Base-by-base conservation (phyloP, 1,284 basidiomycete species). In the Papiliotrema laurentii region DNA sequence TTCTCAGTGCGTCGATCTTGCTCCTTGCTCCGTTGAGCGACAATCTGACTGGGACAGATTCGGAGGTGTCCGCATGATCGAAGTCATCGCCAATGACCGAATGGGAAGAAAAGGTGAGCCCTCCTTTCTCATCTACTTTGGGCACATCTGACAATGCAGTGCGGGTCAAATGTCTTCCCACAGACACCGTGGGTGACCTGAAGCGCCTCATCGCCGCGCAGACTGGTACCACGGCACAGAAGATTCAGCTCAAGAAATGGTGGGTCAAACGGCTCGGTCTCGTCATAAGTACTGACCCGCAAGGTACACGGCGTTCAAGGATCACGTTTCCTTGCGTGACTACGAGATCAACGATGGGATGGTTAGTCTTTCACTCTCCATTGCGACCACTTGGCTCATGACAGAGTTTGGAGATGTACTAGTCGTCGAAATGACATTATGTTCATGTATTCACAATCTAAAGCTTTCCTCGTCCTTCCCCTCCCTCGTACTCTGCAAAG, bases 161-260 rank as follows among this genome's bases (percentile, higher is more conserved):
- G 45, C 86, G 88, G 57, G 88, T 94, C 64, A 94, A 96, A 75
- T 90, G 87, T 76, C 86, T 87, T 63, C 84, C 90, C 4, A 86
- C 97, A 14, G 94, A 98, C 71, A 98, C 94, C 0, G 89, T 98
- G 24, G 93, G 93, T 27, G 93, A 97, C 71, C 78, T 97, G 53
- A 98, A 98, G 79, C 88, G 88, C 74, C 84, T 97, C 51, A 97
- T 98, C 59, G 92, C 87, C 2, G 93, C 92, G 3, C 94, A 98
- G 74, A 97, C 84, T 0, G 96, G 94, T 41, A 97, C 93, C 3
- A 83, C 89, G 64, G 68, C 75, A 9, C 76, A 75, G 38, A 93
- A 97, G 81, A 97, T 98, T 54, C 82, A 86, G 64, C 77, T 98
- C 47, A 98, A 97, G 83, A 97, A 97, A 81, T 97, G 92, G 92